Percentiles rank a stretch among this genome's conserved stretches.
Evolutionary conservation across 495 filamentous ascomycete species (phyloP).

Genomic region (Aspergillus asperescens): DNA sequence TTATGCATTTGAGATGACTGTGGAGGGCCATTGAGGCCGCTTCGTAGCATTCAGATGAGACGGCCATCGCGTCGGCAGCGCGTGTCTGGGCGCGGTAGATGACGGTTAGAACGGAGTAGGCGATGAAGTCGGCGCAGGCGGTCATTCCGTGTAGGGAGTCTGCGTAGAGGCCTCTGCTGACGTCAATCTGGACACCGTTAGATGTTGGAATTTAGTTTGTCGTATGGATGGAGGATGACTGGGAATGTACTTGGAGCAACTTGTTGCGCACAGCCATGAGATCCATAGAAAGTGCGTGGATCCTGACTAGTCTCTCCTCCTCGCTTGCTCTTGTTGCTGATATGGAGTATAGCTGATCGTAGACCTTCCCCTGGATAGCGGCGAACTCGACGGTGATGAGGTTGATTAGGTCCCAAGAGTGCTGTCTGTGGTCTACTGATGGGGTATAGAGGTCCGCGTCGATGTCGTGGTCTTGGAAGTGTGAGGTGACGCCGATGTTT

Average conservation of each 20-base stretch:
- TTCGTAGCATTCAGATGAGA: constrained; percentile 23
- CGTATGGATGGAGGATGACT: background rate
- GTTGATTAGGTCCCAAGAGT: constrained; percentile 23
- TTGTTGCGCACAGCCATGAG: constrained; percentile 21
- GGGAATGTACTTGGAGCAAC: constrained; percentile 19
- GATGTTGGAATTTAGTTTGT: too few species aligned
- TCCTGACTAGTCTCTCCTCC: constrained; percentile 6
- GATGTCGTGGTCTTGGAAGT: constrained; percentile 28
- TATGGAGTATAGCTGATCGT: constrained; percentile 23
- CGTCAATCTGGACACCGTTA: constrained; percentile 19
- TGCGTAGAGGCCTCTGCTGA: constrained; percentile 22
- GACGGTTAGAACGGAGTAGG: constrained; percentile 24
- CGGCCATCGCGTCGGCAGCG: constrained; percentile 20
- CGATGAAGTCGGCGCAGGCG: constrained; percentile 27
- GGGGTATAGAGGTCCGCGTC: constrained; percentile 19
- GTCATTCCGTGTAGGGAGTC: constrained; percentile 28
- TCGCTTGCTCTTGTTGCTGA: constrained; percentile 11
- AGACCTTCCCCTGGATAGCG: constrained; percentile 21
- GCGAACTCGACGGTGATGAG: constrained; percentile 24
- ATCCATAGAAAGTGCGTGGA: constrained; percentile 17
- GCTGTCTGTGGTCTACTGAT: constrained; percentile 13
- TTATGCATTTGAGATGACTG: constrained; percentile 23
- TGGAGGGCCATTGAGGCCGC: constrained; percentile 19
- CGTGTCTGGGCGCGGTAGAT: constrained; percentile 27
- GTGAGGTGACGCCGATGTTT: constrained; percentile 24